Base-by-base conservation (phyloP, 202 grass and related monocot genomes). In the Cymbopogon flexuosus region DNA sequence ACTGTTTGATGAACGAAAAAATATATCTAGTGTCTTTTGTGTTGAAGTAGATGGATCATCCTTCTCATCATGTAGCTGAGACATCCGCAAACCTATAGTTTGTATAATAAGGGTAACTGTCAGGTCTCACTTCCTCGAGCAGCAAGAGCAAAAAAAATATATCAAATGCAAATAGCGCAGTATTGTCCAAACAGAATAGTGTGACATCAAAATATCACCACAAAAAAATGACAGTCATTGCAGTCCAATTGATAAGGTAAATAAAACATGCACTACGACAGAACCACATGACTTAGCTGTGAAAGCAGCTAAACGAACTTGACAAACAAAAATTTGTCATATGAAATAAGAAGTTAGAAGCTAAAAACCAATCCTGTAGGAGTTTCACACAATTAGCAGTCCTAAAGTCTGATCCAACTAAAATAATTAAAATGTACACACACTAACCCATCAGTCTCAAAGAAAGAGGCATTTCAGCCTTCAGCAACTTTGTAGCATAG, bases 371-470 rank as follows among this genome's bases (percentile, higher is more conserved):
- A 80, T 43, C 8, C 4, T 1, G 63, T 52, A 39, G 12, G 51
- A 62, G 33, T 54, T 75, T 34, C 31, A 35, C 41, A 9, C 13
- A 75, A 80, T 22, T 75, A 37, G 18, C 29, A 70, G 14, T 22
- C 16, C 70, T 65, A 36, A 79, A 82, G 35, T 18, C 58, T 73
- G 47, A 11, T 15, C 39, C 3, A 77, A 29, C 54, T 40, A 37
- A 72, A 77, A 86, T 23, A 79, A 35, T 61, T 37, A 10, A 56
- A 42, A 75, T 76, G 19, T 5, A 15, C 13, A 88, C 18, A 84
- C 22, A 51, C 80, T 76, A 87, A 94, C 95, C 95, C 84, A 98
- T 93, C 78, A 98, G 89, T 89, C 95, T 94, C 75, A 94, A 83
- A 89, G 90, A 89, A 84, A 97, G 68, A 82, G 95, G 95, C 36